These are phyloP conservation scores for Tremellales sp. DNA, from an alignment of 1,284 basidiomycete species.

Conservation along the genomic window DNA sequence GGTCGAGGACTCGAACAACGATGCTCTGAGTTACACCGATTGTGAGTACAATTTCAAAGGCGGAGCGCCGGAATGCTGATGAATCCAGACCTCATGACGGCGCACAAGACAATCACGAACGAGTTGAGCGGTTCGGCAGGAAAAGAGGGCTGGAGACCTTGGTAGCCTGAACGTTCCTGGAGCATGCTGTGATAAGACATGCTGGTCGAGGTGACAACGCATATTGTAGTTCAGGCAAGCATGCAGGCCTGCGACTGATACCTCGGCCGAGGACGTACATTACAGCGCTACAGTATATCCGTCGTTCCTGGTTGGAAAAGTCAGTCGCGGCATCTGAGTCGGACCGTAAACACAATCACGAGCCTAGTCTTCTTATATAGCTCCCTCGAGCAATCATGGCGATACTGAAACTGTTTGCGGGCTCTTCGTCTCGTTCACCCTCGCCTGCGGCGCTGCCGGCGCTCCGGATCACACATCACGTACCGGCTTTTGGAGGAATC, in stretches of 20 bases:
- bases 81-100: slow-evolving; percentile 41
- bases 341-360: too few relatives aligned
- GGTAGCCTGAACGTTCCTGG: slow-evolving; percentile 12
- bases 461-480: background rate
- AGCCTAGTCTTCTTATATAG: too few relatives aligned
- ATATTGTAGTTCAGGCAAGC: too few relatives aligned
- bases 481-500: background rate
- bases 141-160: slow-evolving; percentile 45
- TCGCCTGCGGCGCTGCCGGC: background rate
- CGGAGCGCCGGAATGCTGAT: background rate
- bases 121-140: slow-evolving; percentile 42
- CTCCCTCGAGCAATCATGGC: background rate
- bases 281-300: too few relatives aligned
- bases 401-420: background rate
- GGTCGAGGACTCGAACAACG: slow-evolving; percentile 95
- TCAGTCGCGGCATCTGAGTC: too few relatives aligned
- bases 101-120: slow-evolving; percentile 48
- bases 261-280: too few relatives aligned
- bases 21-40: slow-evolving; percentile 80
- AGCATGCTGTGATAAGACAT: too few relatives aligned
- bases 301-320: too few relatives aligned
- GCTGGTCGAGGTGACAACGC: too few relatives aligned
- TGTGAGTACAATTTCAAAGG: slow-evolving; percentile 55
- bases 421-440: background rate
- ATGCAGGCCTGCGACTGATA: too few relatives aligned